Evolutionary conservation across 768 basidiomycete species (phyloP).

Genomic region (Mycena kentingensis): DNA sequence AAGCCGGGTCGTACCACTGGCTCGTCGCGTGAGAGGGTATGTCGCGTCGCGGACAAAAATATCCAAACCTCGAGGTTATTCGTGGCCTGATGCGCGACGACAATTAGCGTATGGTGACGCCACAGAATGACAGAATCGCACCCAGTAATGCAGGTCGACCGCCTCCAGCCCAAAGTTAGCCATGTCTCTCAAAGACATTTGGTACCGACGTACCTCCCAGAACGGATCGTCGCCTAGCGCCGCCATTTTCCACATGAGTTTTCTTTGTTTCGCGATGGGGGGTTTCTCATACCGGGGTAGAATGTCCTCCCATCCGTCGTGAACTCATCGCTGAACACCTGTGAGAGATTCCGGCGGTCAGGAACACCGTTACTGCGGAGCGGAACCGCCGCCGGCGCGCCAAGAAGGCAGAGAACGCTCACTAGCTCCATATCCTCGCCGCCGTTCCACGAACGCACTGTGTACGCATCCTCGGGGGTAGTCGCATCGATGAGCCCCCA

Average conservation of each 20-base stretch:
- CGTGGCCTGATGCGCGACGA: constrained; percentile 41
- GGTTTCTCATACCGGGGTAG: constrained; percentile 38
- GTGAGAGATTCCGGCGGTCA: too few relatives aligned
- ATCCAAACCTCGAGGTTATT: constrained; percentile 64
- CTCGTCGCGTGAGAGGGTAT: constrained; percentile 60
- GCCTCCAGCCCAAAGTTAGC: too few relatives aligned
- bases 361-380: too few relatives aligned
- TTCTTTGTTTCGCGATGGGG: background rate
- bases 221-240: constrained; percentile 91
- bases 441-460: constrained; percentile 41
- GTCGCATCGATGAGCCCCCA: constrained; percentile 57
- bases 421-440: constrained; percentile 53
- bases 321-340: constrained; percentile 65
- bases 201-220: too few relatives aligned
- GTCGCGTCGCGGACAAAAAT: constrained; percentile 46
- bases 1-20: constrained; percentile 75
- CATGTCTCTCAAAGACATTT: too few relatives aligned
- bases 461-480: constrained; percentile 46
- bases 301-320: constrained; percentile 61
- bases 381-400: too few relatives aligned
- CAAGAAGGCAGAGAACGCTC: background rate
- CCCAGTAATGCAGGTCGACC: constrained; percentile 79
- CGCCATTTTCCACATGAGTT: background rate
- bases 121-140: too few relatives aligned
- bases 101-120: background rate